Base-by-base conservation (phyloP, 1,284 basidiomycete species). In the Ceratobasidium sp. region DNA sequence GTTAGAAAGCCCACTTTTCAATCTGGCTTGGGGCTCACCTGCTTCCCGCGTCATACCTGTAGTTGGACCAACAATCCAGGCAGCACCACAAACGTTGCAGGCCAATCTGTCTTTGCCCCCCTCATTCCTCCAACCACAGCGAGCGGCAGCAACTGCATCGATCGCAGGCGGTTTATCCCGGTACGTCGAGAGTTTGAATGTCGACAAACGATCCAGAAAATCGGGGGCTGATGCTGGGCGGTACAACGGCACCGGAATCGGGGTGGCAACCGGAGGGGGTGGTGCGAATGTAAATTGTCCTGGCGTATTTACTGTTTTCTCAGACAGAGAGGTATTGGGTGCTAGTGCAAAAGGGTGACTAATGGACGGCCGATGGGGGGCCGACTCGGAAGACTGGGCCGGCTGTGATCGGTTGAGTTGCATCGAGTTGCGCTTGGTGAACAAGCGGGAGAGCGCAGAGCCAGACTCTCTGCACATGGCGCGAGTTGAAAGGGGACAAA, bases 131-230 rank as follows among this genome's bases (percentile, higher is more conserved):
- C 93, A 95, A 0, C 93, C 93, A 81, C 91, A 92, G 81, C 89
- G 91, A 0, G 92, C 86, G 0, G 93, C 92, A 32, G 92, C 90
- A 13, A 93, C 92, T 0, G 93, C 90, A 78, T 95, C 89, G 40
- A 94, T 90, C 13, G 86, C 84, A 1, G 88, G 73, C 0, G 93
- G 92, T 81, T 95, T 95, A 79, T 91, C 92, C 32, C 90, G 86
- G 80, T 94, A 95, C 0, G 93, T 93, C 6, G 91, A 84, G 22
- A 94, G 86, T 82, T 91, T 94, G 83, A 88, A 95, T 0, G 93
- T 93, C 0, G 89, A 85, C 2, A 95, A 87, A 44, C 93, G 91
- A 17, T 87, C 85, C 43, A 95, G 83, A 81, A 95, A 92, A 0
- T 90, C 92, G 0, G 88, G 83, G 6, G 88, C 87, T 11, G 93